phyloP scores from a whole-genome alignment of 768 basidiomycete species.

The Stropharia rugosoannulata region DNA sequence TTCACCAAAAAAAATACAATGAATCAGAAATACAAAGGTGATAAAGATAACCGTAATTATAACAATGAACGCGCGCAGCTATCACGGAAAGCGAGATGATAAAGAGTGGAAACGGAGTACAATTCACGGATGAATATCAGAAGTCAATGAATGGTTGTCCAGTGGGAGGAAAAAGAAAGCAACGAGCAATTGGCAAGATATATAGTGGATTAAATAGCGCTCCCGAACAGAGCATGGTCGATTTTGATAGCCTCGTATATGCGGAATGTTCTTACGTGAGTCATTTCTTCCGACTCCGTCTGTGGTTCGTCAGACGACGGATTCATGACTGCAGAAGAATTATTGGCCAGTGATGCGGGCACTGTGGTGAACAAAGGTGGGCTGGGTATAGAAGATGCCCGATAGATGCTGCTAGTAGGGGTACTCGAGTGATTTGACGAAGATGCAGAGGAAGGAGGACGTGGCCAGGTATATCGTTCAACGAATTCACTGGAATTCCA shows the following conservation, averaged over 20 bases:
- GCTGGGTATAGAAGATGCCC: not conserved
- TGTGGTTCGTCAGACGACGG: conserved; percentile 15
- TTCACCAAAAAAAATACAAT: no score
- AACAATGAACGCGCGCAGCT: no score
- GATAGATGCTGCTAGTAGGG: conserved; percentile 2
- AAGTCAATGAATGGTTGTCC: no score
- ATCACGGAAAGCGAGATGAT: no score
- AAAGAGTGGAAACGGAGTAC: no score
- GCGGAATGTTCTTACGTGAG: conserved; percentile 52
- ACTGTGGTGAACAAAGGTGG: conserved; percentile 1
- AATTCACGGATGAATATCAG: no score
- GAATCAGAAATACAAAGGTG: no score
- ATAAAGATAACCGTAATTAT: no score
- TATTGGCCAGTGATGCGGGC: not conserved
- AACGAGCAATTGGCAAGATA: not conserved
- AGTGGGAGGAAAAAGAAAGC: no score
- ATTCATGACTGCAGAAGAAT: not conserved
- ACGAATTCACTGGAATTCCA: conserved; percentile 21
- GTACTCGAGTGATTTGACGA: not conserved
- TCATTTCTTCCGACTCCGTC: conserved; percentile 36
- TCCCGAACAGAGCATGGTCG: conserved; percentile 21
- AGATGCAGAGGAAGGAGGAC: not conserved
- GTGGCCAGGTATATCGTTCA: conserved; percentile 9
- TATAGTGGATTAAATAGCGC: conserved; percentile 8
- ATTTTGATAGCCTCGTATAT: conserved; percentile 53